phyloP scores from a whole-genome alignment of 2,329 filamentous ascomycete species.

The Blastomyces emzantsi region DNA sequence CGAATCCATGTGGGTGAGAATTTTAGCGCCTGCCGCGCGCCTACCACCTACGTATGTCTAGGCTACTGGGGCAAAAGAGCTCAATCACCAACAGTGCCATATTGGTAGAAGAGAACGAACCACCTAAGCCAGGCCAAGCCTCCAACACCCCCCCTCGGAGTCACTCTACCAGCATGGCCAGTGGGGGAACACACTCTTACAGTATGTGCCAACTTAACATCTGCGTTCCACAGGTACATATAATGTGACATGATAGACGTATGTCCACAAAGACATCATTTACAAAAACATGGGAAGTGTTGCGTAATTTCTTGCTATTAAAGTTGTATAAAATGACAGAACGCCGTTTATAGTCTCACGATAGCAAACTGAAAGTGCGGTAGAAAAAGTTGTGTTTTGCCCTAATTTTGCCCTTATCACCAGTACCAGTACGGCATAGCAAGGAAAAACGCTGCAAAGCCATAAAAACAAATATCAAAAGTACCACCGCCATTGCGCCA shows the following conservation, averaged over 20 bases:
- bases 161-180: too few relatives aligned
- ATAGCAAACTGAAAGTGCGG: neutral
- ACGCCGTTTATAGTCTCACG: neutral
- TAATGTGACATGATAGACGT: too few relatives aligned
- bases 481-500: conserved; percentile 2
- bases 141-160: too few relatives aligned
- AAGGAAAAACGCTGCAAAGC: neutral
- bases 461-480: conserved; percentile 1
- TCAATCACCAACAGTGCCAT: too few relatives aligned
- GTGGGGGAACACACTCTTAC: too few relatives aligned
- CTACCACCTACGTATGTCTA: too few relatives aligned
- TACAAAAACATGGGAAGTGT: neutral
- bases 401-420: conserved; percentile 1
- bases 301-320: neutral
- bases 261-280: neutral
- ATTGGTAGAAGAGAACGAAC: too few relatives aligned
- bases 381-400: neutral
- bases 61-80: too few relatives aligned
- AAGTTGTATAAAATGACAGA: neutral
- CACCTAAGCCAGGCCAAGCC: too few relatives aligned
- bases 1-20: too few relatives aligned
- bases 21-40: neutral
- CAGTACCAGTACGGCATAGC: neutral
- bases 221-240: too few relatives aligned
- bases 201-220: too few relatives aligned